Evolutionary conservation across 2,329 filamentous ascomycete species (phyloP).

Genomic region (Colletotrichum paranaense): DNA sequence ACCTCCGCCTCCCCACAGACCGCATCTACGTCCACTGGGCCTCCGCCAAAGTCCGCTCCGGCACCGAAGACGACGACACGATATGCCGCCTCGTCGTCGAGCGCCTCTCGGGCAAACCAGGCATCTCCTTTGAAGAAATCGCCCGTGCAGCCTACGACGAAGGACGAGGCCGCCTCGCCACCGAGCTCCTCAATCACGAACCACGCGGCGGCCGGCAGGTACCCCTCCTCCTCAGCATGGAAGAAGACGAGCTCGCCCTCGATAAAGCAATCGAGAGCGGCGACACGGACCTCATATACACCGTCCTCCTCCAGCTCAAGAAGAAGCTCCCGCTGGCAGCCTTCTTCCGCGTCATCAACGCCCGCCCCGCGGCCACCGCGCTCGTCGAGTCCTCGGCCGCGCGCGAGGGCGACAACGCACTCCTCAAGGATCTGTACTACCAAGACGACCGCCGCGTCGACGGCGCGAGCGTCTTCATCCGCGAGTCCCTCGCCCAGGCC

Average conservation of each 20-base stretch:
- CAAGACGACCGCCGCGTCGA: slow-evolving; percentile 94
- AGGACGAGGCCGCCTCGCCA: slow-evolving; percentile 88
- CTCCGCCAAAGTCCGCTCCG: slow-evolving; percentile 89
- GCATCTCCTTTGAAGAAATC: slow-evolving; percentile 96
- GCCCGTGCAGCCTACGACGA: slow-evolving; percentile 94
- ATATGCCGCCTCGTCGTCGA: slow-evolving; percentile 90
- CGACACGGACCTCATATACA: slow-evolving; percentile 92
- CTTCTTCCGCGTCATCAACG: slow-evolving; percentile 94
- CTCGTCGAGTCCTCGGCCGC: slow-evolving; percentile 86
- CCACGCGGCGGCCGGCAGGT: slow-evolving; percentile 96
- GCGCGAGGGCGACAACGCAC: slow-evolving; percentile 76
- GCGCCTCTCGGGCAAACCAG: slow-evolving; percentile 86
- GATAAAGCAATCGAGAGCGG: slow-evolving; percentile 97
- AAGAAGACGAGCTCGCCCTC: slow-evolving; percentile 92
- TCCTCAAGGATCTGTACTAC: slow-evolving; percentile 97
- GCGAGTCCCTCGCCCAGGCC: slow-evolving; percentile 82
- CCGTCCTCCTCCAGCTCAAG: slow-evolving; percentile 87
- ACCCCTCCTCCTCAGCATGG: slow-evolving; percentile 91
- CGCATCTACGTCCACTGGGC: slow-evolving; percentile 98
- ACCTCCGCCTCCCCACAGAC: slow-evolving; percentile 86
- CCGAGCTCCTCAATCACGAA: slow-evolving; percentile 91
- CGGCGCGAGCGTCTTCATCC: slow-evolving; percentile 86
- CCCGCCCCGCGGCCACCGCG: slow-evolving; percentile 84
- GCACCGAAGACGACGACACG: slow-evolving; percentile 86
- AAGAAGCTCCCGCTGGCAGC: slow-evolving; percentile 89